phyloP scores from a whole-genome alignment of 768 basidiomycete species.

The Tylopilus felleus region DNA sequence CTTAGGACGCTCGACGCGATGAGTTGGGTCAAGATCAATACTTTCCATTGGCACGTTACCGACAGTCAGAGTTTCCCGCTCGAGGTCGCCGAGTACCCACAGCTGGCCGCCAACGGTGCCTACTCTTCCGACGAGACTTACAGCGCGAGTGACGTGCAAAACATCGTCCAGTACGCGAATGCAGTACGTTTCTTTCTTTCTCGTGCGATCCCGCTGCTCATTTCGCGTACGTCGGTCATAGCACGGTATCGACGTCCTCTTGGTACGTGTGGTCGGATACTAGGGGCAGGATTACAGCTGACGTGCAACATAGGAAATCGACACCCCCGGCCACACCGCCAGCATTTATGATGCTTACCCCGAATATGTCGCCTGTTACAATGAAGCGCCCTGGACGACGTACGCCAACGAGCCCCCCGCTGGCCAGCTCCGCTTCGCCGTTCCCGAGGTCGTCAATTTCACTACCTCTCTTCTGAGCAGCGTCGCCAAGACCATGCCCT shows the following conservation, averaged over 20 bases:
- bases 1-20: constrained; percentile 49
- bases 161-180: constrained; percentile 65
- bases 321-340: constrained; percentile 81
- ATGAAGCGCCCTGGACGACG: constrained; percentile 51
- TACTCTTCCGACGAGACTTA: constrained; percentile 60
- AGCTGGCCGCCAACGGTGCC: constrained; percentile 60
- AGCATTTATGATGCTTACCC: constrained; percentile 64
- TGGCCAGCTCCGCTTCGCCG: constrained; percentile 76
- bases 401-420: constrained; percentile 78
- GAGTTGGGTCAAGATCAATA: constrained; percentile 57
- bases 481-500: constrained; percentile 50
- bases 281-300: background rate
- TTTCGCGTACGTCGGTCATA: constrained; percentile 21
- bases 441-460: constrained; percentile 57
- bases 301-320: constrained; percentile 59
- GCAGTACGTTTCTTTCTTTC: constrained; percentile 44
- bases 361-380: constrained; percentile 67
- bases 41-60: constrained; percentile 82
- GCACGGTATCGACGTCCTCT: constrained; percentile 71
- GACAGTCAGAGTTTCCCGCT: constrained; percentile 84
- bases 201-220: background rate
- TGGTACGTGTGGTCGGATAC: constrained; percentile 31
- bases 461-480: constrained; percentile 50
- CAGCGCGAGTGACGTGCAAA: constrained; percentile 49
- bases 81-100: constrained; percentile 54